Percentiles rank a stretch among this genome's conserved stretches.
These are phyloP conservation scores for Phytophthora boehmeriae DNA, from an alignment of 352 stramenopile genomes.

Conservation along the genomic window DNA sequence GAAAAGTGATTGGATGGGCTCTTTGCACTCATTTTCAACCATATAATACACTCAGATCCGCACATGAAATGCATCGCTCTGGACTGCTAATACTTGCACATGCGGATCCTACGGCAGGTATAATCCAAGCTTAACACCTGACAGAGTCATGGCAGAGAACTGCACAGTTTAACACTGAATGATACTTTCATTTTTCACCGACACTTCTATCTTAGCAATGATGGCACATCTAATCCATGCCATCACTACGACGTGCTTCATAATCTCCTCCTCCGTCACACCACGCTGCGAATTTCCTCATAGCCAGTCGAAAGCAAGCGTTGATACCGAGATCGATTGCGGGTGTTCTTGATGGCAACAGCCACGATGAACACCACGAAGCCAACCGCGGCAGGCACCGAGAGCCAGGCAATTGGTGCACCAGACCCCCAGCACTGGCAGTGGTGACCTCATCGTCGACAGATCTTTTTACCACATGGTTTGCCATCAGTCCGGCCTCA, in stretches of 20 bases:
- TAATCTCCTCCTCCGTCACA: constrained; percentile 18
- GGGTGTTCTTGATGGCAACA: constrained; percentile 47
- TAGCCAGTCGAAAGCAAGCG: constrained; percentile 44
- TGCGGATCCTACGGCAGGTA: too few species aligned
- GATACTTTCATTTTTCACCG: too few species aligned
- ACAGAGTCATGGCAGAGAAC: too few species aligned
- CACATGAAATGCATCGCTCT: too few species aligned
- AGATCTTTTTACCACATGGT: not conserved
- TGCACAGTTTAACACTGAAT: too few species aligned
- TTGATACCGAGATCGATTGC: constrained; percentile 53
- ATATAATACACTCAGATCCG: too few species aligned
- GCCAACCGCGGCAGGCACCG: constrained; percentile 31
- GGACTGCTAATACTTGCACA: too few species aligned
- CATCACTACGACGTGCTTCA: not conserved
- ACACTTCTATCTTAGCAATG: not conserved
- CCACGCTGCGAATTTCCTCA: constrained; percentile 17
- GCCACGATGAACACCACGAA: constrained; percentile 36
- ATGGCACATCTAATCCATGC: not conserved
- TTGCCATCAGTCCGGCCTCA: constrained; percentile 35
- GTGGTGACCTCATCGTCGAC: constrained; percentile 12
- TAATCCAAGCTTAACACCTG: too few species aligned
- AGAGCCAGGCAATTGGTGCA: constrained; percentile 19
- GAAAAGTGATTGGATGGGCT: constrained; percentile 16
- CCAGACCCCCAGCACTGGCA: not conserved
- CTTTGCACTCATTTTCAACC: too few species aligned